phyloP scores from a whole-genome alignment of 371 early-diverging fungal species.

The Mortierella sp. region DNA sequence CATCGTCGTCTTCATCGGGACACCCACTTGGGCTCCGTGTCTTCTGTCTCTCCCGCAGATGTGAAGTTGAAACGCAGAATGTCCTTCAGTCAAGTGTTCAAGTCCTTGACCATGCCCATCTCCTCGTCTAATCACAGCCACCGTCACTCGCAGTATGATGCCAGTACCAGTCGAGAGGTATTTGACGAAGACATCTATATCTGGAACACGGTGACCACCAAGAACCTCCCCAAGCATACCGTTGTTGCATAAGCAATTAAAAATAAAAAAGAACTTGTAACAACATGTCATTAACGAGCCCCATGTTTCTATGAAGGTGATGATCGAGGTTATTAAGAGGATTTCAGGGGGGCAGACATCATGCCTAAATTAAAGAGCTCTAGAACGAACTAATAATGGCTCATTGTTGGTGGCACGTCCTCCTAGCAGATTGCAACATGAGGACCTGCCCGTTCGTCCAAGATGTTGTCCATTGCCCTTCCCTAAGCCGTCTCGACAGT shows the following conservation, averaged over 20 bases:
- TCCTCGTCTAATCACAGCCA: not conserved
- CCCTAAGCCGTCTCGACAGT: too few species aligned
- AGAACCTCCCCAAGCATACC: conserved; percentile 16
- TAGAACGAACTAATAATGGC: not conserved
- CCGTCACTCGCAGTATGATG: conserved; percentile 8
- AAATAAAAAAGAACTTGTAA: not conserved
- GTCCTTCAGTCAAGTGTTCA: conserved; percentile 35
- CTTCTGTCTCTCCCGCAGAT: not conserved
- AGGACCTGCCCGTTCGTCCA: too few species aligned
- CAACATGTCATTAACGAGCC: not conserved
- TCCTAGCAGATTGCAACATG: too few species aligned
- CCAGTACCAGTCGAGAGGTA: not conserved
- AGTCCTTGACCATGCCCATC: conserved; percentile 20
- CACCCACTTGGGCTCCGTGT: not conserved
- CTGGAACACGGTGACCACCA: conserved; percentile 44
- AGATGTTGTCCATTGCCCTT: too few species aligned
- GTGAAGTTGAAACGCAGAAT: conserved; percentile 35
- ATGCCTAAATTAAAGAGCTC: not conserved
- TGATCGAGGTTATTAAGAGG: not conserved
- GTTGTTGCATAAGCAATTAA: not conserved
- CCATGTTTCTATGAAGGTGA: not conserved
- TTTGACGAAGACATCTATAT: conserved; percentile 30
- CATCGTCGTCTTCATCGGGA: not conserved
- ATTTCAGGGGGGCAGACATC: not conserved
- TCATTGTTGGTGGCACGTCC: too few species aligned